These are phyloP conservation scores for maize (Zea mays) DNA, from an alignment of 176 grass and related monocot genomes.

Conservation along the genomic window Zm-B73-REFERENCE-NAM-5.0 NC_050096.1:271337001-271337500, in stretches of 20 bases:
- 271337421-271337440: slow-evolving; percentile 9
- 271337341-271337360: slow-evolving; percentile 93
- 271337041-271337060: slow-evolving; percentile 17
- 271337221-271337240: slow-evolving; percentile 95
- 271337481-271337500: not conserved
- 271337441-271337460: slow-evolving; percentile 6
- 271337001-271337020: not conserved
- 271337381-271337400: slow-evolving; percentile 25
- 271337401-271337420: slow-evolving; percentile 11
- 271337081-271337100: slow-evolving; percentile 84
- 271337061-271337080: slow-evolving; percentile 59
- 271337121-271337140: slow-evolving; percentile 78
- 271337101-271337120: slow-evolving; percentile 82
- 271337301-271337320: slow-evolving; percentile 92
- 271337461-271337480: slow-evolving; percentile 2
- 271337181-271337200: slow-evolving; percentile 25
- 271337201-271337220: slow-evolving; percentile 38
- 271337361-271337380: slow-evolving; percentile 89
- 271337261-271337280: slow-evolving; percentile 88
- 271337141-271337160: not conserved
- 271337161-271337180: slow-evolving; percentile 3
- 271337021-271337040: slow-evolving; percentile 15
- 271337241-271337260: slow-evolving; percentile 83
- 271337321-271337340: slow-evolving; percentile 68
- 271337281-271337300: slow-evolving; percentile 96